These are phyloP conservation scores for Tuber calosporum DNA, from an alignment of 495 filamentous ascomycete genomes.

Conservation along the genomic window DNA sequence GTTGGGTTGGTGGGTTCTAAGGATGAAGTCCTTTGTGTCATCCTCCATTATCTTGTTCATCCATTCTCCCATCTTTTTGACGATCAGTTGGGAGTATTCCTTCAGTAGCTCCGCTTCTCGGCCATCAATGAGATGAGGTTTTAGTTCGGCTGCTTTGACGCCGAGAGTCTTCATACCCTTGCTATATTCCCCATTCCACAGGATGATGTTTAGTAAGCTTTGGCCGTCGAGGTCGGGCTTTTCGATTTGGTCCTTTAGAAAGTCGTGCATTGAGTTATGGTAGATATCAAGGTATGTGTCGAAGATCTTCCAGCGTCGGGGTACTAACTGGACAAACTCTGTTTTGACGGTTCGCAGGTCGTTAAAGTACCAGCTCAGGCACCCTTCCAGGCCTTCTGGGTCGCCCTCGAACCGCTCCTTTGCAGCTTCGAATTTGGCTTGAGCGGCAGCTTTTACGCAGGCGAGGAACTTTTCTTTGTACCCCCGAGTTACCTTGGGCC, in stretches of 20 bases:
- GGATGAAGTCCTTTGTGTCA: slow-evolving; percentile 70
- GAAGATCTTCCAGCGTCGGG: slow-evolving; percentile 96
- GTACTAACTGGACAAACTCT: slow-evolving; percentile 81
- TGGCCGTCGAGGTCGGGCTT: slow-evolving; percentile 61
- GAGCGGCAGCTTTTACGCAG: slow-evolving; percentile 64
- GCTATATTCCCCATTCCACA: slow-evolving; percentile 94
- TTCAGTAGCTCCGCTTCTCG: slow-evolving; percentile 80
- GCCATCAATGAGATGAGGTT: slow-evolving; percentile 77
- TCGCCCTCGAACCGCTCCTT: slow-evolving; percentile 72
- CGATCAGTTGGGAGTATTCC: slow-evolving; percentile 89
- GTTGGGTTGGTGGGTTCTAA: slow-evolving; percentile 60
- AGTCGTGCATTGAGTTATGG: slow-evolving; percentile 90
- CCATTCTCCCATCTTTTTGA: slow-evolving; percentile 93
- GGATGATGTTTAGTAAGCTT: slow-evolving; percentile 59
- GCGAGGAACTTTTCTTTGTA: slow-evolving; percentile 94
- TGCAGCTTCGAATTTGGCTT: slow-evolving; percentile 65
- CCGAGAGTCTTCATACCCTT: slow-evolving; percentile 89
- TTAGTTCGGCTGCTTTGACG: slow-evolving; percentile 61
- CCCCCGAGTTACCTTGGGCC: slow-evolving; percentile 80
- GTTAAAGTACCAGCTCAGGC: slow-evolving; percentile 91
- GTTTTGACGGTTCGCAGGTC: slow-evolving; percentile 85
- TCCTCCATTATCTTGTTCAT: slow-evolving; percentile 80
- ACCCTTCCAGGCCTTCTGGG: slow-evolving; percentile 75
- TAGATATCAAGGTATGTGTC: slow-evolving; percentile 83
- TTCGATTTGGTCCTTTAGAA: slow-evolving; percentile 70